A percentile compares a stretch with the other conserved stretches of the same genome.
Evolutionary conservation across 208 protist genomes (phyloP).

Genomic region (Trypanosoma rangeli): DNA sequence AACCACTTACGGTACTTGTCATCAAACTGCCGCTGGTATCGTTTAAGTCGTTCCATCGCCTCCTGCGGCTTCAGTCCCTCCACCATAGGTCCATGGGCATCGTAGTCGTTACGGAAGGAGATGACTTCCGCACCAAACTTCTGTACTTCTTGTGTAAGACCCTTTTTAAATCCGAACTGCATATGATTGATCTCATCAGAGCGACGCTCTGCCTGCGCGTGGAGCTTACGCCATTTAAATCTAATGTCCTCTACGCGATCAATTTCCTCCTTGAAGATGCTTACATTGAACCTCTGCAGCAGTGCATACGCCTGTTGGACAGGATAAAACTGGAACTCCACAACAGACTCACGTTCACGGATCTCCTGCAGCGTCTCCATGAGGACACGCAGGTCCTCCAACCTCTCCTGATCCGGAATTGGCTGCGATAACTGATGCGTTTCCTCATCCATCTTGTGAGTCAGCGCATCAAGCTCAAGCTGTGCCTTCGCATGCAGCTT

Average conservation of each 20-base stretch:
- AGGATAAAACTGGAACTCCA: slow-evolving; percentile 94
- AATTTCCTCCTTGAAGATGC: slow-evolving; percentile 96
- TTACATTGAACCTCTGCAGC: slow-evolving; percentile 88
- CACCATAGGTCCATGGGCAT: slow-evolving; percentile 95
- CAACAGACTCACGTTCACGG: slow-evolving; percentile 87
- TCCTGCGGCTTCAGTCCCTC: slow-evolving; percentile 91
- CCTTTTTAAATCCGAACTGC: slow-evolving; percentile 93
- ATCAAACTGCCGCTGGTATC: slow-evolving; percentile 95
- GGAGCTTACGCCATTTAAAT: slow-evolving; percentile 92
- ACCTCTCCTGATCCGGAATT: slow-evolving; percentile 92
- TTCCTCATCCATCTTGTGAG: slow-evolving; percentile 94
- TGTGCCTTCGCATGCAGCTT: slow-evolving; percentile 94
- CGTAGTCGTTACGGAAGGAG: slow-evolving; percentile 95
- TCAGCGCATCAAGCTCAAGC: slow-evolving; percentile 87
- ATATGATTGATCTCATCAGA: slow-evolving; percentile 91
- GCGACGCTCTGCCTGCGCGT: slow-evolving; percentile 68
- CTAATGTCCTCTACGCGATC: slow-evolving; percentile 94
- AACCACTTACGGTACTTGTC: slow-evolving; percentile 95
- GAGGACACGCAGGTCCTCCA: slow-evolving; percentile 94
- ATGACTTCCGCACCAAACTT: slow-evolving; percentile 92
- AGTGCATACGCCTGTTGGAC: slow-evolving; percentile 94
- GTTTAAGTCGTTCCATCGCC: slow-evolving; percentile 95
- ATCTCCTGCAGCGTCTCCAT: slow-evolving; percentile 94
- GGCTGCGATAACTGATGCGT: slow-evolving; percentile 80
- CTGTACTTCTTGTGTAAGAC: slow-evolving; percentile 93